Evolutionary conservation across 1,284 basidiomycete genomes (phyloP).

Genomic region (Singerocomus inundabilis): DNA sequence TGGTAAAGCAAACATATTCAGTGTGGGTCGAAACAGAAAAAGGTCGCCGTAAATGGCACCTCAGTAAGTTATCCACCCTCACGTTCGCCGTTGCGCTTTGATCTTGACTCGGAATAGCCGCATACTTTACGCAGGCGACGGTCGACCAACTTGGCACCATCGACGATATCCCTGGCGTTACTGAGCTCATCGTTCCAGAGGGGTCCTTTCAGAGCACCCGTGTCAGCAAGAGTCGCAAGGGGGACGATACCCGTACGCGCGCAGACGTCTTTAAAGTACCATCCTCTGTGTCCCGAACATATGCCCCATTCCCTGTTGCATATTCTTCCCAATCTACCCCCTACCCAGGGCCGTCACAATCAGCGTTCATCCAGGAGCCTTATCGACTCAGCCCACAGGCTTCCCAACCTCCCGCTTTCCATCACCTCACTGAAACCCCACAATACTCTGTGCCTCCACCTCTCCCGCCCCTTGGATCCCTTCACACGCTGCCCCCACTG

Average conservation of each 20-base stretch:
- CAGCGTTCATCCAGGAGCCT: conserved; percentile 26
- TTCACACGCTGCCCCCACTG: conserved; percentile 31
- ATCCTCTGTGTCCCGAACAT: conserved; percentile 43
- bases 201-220: conserved; percentile 65
- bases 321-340: conserved; percentile 30
- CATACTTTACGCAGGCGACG: conserved; percentile 73
- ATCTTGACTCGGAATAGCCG: conserved; percentile 45
- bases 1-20: conserved; percentile 79
- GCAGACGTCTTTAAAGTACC: conserved; percentile 31
- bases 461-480: conserved; percentile 20
- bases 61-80: conserved; percentile 50
- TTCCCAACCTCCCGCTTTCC: conserved; percentile 23
- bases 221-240: conserved; percentile 46
- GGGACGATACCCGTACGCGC: conserved; percentile 27
- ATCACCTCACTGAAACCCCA: conserved; percentile 25
- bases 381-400: conserved; percentile 21
- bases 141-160: conserved; percentile 64
- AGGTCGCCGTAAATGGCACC: conserved; percentile 73
- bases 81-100: conserved; percentile 1
- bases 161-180: conserved; percentile 55
- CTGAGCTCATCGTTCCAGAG: conserved; percentile 53
- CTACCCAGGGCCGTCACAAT: conserved; percentile 29
- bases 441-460: conserved; percentile 31
- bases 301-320: conserved; percentile 54
- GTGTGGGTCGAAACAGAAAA: conserved; percentile 64